Evolutionary conservation across 352 stramenopile species (phyloP).

Genomic region (Pythium chondricola): DNA sequence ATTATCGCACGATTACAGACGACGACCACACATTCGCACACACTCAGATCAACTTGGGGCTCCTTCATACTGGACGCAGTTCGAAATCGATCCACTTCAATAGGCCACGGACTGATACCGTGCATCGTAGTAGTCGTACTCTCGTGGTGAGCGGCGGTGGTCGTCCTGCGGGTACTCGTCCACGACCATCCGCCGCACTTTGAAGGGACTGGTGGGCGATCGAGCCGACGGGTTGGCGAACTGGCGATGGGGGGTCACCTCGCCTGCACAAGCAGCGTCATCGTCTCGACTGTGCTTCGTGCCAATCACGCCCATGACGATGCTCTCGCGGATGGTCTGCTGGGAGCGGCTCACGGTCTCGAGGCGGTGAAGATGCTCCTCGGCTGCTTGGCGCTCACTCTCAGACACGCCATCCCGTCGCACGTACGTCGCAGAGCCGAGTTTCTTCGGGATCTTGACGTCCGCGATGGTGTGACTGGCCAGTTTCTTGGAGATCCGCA

Average conservation of each 20-base stretch:
- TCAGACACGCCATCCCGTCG: conserved; percentile 25
- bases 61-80: too few relatives aligned
- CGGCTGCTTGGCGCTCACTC: conserved; percentile 26
- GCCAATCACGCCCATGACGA: conserved; percentile 15
- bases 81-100: too few relatives aligned
- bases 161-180: conserved; percentile 10
- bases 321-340: conserved; percentile 12
- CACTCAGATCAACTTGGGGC: too few relatives aligned
- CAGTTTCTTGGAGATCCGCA: conserved; percentile 77
- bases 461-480: conserved; percentile 58
- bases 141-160: conserved; percentile 1
- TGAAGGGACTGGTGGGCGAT: conserved; percentile 10
- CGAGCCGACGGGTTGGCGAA: not conserved
- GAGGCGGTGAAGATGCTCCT: conserved; percentile 33
- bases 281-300: conserved; percentile 14
- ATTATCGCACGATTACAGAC: too few relatives aligned
- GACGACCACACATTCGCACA: too few relatives aligned
- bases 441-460: conserved; percentile 67
- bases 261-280: not conserved
- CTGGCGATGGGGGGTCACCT: not conserved
- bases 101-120: conserved; percentile 19
- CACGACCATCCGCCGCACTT: conserved; percentile 9
- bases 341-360: conserved; percentile 20
- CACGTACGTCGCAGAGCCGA: conserved; percentile 60
- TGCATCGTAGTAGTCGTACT: conserved; percentile 9